A percentile compares a stretch with the other conserved stretches of the same genome.
Conservation (phyloP, 192 early-diverging fungal species). For the Oehlia diaphana region DNA sequence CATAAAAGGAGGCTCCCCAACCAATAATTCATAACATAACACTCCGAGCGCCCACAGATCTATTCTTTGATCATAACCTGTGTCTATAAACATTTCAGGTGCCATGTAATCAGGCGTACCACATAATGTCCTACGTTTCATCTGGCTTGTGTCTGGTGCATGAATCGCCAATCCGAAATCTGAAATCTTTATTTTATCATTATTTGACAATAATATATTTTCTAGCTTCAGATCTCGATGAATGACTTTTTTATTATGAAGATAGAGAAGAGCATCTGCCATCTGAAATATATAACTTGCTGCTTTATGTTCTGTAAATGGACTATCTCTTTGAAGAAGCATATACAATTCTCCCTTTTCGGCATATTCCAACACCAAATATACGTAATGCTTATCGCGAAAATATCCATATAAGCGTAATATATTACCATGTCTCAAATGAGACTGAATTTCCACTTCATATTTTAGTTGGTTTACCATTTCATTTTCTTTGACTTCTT, state of each 20-base stretch:
- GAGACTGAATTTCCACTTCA: constrained; percentile 96
- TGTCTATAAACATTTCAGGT: constrained; percentile 92
- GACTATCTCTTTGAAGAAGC: constrained; percentile 62
- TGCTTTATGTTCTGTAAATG: constrained; percentile 74
- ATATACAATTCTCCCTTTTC: constrained; percentile 92
- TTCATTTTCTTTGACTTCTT: constrained; percentile 67
- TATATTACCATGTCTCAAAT: constrained; percentile 79
- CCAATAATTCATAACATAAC: constrained; percentile 89
- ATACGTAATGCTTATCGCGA: constrained; percentile 90
- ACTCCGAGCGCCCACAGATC: constrained; percentile 94
- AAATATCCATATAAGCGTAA: constrained; percentile 96
- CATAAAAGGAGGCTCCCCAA: constrained; percentile 82
- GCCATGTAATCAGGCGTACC: constrained; percentile 97
- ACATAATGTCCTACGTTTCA: constrained; percentile 59
- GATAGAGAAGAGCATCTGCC: constrained; percentile 82
- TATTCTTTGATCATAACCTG: constrained; percentile 72
- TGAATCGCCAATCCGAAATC: constrained; percentile 99
- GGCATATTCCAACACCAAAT: constrained; percentile 95
- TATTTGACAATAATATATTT: constrained; percentile 80
- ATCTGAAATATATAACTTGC: constrained; percentile 76
- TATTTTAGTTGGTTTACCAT: constrained; percentile 86
- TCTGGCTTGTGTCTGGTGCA: constrained; percentile 50
- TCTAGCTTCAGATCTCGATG: constrained; percentile 98
- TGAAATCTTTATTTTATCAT: constrained; percentile 90
- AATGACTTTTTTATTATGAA: constrained; percentile 90